These are phyloP conservation scores for Melastoma candidum DNA, from an alignment of 441 rosid genomes.

Conservation along the genomic window DNA sequence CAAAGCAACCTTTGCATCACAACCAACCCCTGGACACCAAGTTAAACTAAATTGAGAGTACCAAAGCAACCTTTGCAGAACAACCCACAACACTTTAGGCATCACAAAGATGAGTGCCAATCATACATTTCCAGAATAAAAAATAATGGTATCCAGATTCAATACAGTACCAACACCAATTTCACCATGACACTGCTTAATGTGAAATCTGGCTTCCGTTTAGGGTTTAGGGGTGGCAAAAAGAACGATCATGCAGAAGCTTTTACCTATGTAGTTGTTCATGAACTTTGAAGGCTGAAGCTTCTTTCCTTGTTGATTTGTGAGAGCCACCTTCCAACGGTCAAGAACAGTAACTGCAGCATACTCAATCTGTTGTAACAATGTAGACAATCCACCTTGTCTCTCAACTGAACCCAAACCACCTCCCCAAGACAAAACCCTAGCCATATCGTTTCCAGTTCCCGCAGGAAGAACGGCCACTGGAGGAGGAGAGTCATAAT, in stretches of 20 bases:
- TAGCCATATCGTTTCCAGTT: conserved; percentile 97
- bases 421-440: conserved; percentile 93
- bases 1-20: conserved; percentile 97
- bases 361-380: conserved; percentile 74
- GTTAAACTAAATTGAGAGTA: conserved; percentile 12
- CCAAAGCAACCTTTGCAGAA: background rate
- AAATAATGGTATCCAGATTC: too few species aligned
- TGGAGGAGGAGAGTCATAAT: conserved; percentile 94
- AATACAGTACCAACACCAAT: too few species aligned
- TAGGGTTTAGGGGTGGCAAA: background rate
- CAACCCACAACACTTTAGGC: too few species aligned
- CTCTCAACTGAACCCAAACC: conserved; percentile 88
- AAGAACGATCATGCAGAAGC: background rate
- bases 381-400: conserved; percentile 83
- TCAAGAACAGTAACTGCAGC: conserved; percentile 97
- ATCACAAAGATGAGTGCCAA: too few species aligned
- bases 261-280: conserved; percentile 92
- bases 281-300: conserved; percentile 65
- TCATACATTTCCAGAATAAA: too few species aligned
- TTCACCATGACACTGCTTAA: too few species aligned
- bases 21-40: conserved; percentile 58
- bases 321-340: conserved; percentile 76
- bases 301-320: conserved; percentile 60
- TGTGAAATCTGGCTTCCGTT: background rate
- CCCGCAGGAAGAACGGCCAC: conserved; percentile 98